Evolutionary conservation across 139 green algal species (phyloP).

Genomic region (Chlorella vulgaris): DNA sequence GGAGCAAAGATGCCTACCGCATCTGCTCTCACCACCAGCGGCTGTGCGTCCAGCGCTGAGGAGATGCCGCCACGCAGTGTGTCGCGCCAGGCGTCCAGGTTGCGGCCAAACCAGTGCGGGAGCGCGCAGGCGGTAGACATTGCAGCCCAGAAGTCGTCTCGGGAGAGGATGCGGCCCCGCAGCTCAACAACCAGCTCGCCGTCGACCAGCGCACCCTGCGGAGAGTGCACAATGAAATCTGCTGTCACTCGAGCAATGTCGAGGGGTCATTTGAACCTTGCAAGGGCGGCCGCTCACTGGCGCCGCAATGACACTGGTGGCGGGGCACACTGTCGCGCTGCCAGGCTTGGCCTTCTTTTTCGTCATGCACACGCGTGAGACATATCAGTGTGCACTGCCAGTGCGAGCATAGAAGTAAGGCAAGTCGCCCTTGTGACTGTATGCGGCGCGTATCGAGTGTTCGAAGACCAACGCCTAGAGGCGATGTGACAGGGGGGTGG

Average conservation of each 20-base stretch:
- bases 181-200: not conserved
- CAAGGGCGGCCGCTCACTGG: no score
- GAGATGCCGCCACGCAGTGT: not conserved
- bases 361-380: not conserved
- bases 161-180: not conserved
- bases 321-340: no score
- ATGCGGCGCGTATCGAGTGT: no score
- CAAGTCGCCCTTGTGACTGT: no score
- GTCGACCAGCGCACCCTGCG: not conserved
- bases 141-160: not conserved
- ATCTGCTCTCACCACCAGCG: not conserved
- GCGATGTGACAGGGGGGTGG: no score
- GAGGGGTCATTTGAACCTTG: no score
- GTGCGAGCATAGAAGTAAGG: no score
- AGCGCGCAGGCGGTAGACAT: not conserved
- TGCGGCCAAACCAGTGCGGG: not conserved
- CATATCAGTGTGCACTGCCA: no score
- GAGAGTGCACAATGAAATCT: no score
- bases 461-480: no score
- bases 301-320: no score
- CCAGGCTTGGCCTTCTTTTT: not conserved
- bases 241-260: no score
- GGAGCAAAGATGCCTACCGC: not conserved
- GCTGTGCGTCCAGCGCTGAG: not conserved
- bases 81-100: not conserved